phyloP scores from a whole-genome alignment of 2,329 filamentous ascomycete genomes.

The Magnaporthiopsis poae region DNA sequence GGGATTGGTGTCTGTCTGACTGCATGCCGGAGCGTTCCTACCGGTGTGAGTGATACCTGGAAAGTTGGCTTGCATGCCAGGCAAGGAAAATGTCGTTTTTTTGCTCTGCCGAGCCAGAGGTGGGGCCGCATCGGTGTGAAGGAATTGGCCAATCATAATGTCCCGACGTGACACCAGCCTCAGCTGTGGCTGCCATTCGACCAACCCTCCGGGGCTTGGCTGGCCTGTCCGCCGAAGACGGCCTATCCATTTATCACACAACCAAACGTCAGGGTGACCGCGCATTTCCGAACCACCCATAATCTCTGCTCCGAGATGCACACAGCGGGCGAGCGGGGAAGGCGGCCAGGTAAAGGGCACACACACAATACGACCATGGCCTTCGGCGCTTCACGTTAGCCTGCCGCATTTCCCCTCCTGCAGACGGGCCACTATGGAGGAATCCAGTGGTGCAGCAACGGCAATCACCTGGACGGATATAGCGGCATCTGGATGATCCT shows the following conservation, averaged over 20 bases:
- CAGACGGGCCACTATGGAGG: neutral
- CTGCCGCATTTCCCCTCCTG: neutral
- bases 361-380: neutral
- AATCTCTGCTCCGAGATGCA: neutral
- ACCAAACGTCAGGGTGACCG: neutral
- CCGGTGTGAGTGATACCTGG: neutral
- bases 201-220: neutral
- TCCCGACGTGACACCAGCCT: slow-evolving; percentile 2
- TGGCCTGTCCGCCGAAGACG: no score
- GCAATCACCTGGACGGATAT: neutral
- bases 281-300: neutral
- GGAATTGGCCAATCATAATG: slow-evolving; percentile 2
- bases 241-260: no score
- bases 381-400: neutral
- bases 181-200: slow-evolving; percentile 7
- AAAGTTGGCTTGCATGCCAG: no score
- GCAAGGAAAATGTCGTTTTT: no score
- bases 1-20: neutral
- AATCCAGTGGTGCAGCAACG: neutral
- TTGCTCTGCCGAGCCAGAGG: neutral
- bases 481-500: neutral
- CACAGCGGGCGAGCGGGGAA: neutral
- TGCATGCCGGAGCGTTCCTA: slow-evolving; percentile 2
- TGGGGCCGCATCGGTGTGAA: neutral
- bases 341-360: neutral